phyloP scores from a whole-genome alignment of 768 basidiomycete genomes.

The Tulasnella sp. region DNA sequence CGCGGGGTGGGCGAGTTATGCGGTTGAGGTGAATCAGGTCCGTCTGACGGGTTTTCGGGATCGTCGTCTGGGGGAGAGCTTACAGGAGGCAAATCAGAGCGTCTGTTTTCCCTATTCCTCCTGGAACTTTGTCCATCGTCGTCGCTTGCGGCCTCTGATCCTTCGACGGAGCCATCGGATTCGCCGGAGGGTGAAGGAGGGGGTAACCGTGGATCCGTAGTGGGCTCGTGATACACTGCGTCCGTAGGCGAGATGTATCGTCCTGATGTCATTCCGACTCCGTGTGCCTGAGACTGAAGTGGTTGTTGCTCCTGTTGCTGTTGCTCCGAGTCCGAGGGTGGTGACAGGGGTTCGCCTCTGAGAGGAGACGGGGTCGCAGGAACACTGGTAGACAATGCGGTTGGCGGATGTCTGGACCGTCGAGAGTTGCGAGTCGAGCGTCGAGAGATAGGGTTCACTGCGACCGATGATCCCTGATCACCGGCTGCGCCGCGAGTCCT shows the following conservation, averaged over 20 bases:
- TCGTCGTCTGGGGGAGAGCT: conserved; percentile 4
- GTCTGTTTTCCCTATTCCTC: conserved; percentile 29
- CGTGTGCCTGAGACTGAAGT: conserved; percentile 19
- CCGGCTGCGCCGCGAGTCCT: neutral
- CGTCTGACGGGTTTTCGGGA: conserved; percentile 5
- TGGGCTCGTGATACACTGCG: conserved; percentile 40
- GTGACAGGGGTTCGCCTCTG: conserved; percentile 33
- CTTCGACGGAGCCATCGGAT: neutral
- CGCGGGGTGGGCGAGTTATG: conserved; percentile 82
- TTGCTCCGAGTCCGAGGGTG: neutral
- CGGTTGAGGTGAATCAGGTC: conserved; percentile 41
- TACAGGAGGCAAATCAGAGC: neutral
- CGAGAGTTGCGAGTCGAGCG: conserved; percentile 54
- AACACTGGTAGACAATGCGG: conserved; percentile 20
- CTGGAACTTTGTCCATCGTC: conserved; percentile 55
- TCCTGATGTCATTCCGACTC: conserved; percentile 39
- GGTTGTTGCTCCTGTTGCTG: neutral
- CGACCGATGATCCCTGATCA: conserved; percentile 31
- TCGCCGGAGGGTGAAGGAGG: conserved; percentile 30
- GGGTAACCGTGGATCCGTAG: neutral
- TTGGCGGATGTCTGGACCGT: conserved; percentile 30
- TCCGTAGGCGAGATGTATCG: conserved; percentile 54
- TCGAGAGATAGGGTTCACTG: conserved; percentile 31
- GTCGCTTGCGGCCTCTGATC: neutral
- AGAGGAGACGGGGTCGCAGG: conserved; percentile 56